Evolutionary conservation across 2,329 filamentous ascomycete genomes (phyloP).

Genomic region (Hymenoscyphus scutula): DNA sequence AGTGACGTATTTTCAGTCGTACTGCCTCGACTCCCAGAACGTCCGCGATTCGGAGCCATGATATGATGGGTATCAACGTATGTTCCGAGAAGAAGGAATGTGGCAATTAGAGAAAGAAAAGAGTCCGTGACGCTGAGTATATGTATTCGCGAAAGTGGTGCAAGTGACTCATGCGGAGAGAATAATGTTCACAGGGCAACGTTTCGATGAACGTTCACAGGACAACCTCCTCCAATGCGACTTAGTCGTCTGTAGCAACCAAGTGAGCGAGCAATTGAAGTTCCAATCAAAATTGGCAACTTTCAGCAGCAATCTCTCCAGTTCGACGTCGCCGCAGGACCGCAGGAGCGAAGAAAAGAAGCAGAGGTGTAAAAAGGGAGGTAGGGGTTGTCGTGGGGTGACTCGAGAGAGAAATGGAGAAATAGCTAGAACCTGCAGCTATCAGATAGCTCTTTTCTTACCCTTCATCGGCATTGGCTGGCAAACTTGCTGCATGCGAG

Average conservation of each 20-base stretch:
- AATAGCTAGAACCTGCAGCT: not conserved
- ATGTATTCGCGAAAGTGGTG: not conserved
- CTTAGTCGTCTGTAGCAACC: not conserved
- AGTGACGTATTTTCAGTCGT: constrained; percentile 21
- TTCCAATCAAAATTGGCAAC: no score
- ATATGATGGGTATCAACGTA: not conserved
- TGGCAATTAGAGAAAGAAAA: not conserved
- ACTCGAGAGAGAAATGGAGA: not conserved
- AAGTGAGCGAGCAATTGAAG: no score
- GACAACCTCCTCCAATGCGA: not conserved
- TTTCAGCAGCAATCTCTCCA: no score
- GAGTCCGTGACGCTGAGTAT: not conserved
- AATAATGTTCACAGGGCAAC: not conserved
- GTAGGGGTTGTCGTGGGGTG: not conserved
- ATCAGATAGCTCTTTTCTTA: not conserved
- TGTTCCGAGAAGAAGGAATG: not conserved
- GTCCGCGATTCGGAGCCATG: constrained; percentile 6
- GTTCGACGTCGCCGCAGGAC: no score
- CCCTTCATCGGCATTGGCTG: not conserved
- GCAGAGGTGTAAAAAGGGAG: no score
- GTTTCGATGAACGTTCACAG: not conserved
- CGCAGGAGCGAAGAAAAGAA: no score
- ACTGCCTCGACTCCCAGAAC: constrained; percentile 5
- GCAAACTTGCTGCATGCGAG: not conserved
- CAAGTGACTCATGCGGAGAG: constrained; percentile 2